Base-by-base conservation (phyloP, 164 flowering plant genomes). In the Houttuynia cordata region DNA sequence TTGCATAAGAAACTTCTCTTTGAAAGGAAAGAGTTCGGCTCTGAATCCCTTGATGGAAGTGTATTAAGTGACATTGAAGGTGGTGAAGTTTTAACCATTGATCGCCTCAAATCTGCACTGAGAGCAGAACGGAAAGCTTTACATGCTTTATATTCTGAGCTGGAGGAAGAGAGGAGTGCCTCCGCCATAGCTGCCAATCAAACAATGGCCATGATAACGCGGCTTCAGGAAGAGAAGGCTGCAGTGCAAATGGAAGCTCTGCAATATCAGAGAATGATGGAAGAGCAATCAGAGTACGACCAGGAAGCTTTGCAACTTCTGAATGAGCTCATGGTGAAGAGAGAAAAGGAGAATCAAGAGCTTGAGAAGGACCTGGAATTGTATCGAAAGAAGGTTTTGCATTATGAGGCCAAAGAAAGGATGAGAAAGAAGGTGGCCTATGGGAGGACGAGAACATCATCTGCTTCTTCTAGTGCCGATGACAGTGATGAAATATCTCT, bases 241-340 rank as follows among this genome's bases (percentile, higher is more conserved):
- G 81, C 84, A 21, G 77, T 89, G 86, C 91, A 87, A 55, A 84
- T 92, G 92, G 98, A 92, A 67, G 94, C 97, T 23, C 73, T 82
- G 64, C 97, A 91, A 61, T 88, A 91, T 70, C 96, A 87, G 70
- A 74, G 98, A 62, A 89, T 92, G 96, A 90, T 87, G 94, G 98
- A 92, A 62, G 97, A 90, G 69, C 97, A 92, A 67, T 72, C 94
- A 10, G 97, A 87, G 69, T 92, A 87, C 66, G 96, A 88, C 52
- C 87, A 84, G 58, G 96, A 88, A 74, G 93, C 92, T 6, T 68
- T 88, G 70, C 85, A 89, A 59, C 85, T 90, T 37, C 30, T 92
- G 62, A 87, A 90, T 66, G 97, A 90, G 66, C 81, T 92, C 7
- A 78, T 92, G 83, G 71, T 82, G 51, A 92, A 83, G 73, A 80